phyloP scores from a whole-genome alignment of 108 stramenopile genomes.

The Nitzschia sp. region DNA sequence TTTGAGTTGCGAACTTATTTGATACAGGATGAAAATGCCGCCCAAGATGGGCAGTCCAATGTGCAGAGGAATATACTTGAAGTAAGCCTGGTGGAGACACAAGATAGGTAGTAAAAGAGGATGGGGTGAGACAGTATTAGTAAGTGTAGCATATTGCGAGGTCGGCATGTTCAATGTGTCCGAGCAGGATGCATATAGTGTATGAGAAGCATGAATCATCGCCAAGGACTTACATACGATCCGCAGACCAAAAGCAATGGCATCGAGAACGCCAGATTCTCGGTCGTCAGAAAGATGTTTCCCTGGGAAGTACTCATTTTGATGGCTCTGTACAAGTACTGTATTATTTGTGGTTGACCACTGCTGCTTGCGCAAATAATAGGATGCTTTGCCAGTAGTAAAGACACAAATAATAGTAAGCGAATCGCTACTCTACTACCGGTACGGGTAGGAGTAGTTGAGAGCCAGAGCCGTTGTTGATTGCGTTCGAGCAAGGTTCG shows the following conservation, averaged over 20 bases:
- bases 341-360: too few relatives aligned
- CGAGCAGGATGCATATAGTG: too few relatives aligned
- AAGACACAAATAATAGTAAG: too few relatives aligned
- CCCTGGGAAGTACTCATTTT: conserved; percentile 29
- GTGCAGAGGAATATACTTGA: conserved; percentile 47
- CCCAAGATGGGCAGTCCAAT: conserved; percentile 38
- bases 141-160: too few relatives aligned
- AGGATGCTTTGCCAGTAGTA: too few relatives aligned
- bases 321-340: too few relatives aligned
- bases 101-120: not conserved
- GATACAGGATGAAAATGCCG: conserved; percentile 19
- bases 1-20: conserved; percentile 33
- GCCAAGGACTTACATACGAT: conserved; percentile 50
- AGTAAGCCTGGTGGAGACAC: conserved; percentile 37
- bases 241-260: conserved; percentile 46
- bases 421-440: too few relatives aligned
- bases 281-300: conserved; percentile 57
- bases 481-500: too few relatives aligned
- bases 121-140: not conserved
- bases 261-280: conserved; percentile 58
- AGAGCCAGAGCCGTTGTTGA: too few relatives aligned
- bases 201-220: not conserved
- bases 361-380: too few relatives aligned
- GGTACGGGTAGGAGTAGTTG: too few relatives aligned
- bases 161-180: too few relatives aligned